Conservation (phyloP, 441 rosid genomes). For the Syzygium syzygioides region DNA sequence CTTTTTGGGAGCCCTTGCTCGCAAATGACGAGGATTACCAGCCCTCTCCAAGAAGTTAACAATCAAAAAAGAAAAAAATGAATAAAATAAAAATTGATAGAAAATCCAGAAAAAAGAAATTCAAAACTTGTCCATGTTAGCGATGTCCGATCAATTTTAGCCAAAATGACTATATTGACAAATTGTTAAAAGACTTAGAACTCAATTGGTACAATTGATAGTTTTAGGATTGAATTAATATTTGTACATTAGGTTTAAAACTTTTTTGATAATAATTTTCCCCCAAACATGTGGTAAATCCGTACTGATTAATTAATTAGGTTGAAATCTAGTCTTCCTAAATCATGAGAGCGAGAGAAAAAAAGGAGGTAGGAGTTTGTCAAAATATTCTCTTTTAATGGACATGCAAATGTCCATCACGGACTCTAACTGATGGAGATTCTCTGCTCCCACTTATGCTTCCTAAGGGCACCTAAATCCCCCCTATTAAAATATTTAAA, state of each 20-base stretch:
- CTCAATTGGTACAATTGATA: neutral
- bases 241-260: neutral
- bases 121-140: rapidly evolving
- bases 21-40: neutral
- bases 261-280: neutral
- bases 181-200: neutral
- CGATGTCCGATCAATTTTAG: neutral
- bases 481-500: neutral
- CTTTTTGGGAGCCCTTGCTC: neutral
- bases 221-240: neutral
- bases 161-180: neutral
- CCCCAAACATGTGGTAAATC: neutral
- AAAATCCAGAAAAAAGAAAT: neutral
- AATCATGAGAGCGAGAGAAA: neutral
- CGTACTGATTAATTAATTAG: neutral
- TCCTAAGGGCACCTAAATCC: neutral
- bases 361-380: neutral
- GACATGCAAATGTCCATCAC: neutral
- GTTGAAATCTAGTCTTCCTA: neutral
- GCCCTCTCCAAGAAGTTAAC: neutral
- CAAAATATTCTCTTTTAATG: neutral
- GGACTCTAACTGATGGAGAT: neutral
- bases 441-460: neutral
- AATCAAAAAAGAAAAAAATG: neutral
- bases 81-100: neutral